These are phyloP conservation scores for Fomitopsis serialis DNA, from an alignment of 768 basidiomycete genomes.

Conservation along the genomic window DNA sequence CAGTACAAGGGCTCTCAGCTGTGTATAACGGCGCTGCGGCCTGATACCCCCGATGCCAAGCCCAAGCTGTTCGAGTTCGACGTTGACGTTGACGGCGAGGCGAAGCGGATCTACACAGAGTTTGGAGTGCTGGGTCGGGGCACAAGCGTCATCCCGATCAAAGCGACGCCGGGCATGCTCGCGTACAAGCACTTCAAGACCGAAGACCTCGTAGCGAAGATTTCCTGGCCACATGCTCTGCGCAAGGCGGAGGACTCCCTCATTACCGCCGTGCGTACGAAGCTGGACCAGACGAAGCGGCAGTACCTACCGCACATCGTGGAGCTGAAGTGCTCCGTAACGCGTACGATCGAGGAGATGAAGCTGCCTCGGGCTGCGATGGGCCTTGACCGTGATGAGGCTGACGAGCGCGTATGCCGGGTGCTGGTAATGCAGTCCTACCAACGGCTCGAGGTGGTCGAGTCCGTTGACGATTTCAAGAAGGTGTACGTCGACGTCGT, in stretches of 20 bases:
- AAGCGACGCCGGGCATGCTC: neutral
- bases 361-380: too few relatives aligned
- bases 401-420: constrained; percentile 13
- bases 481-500: constrained; percentile 28
- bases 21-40: too few relatives aligned
- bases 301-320: constrained; percentile 1
- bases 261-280: neutral
- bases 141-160: neutral
- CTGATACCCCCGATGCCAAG: too few relatives aligned
- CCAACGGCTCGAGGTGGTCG: too few relatives aligned
- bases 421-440: constrained; percentile 12
- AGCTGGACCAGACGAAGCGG: neutral
- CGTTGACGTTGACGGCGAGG: neutral
- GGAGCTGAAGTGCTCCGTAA: constrained; percentile 2
- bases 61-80: neutral
- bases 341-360: constrained; percentile 2
- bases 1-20: too few relatives aligned
- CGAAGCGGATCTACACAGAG: neutral
- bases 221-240: constrained; percentile 2
- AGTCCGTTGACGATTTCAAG: too few relatives aligned
- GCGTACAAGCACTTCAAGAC: neutral
- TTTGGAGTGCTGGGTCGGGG: neutral
- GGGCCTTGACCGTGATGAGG: neutral
- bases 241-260: constrained; percentile 1
- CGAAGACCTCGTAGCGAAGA: constrained; percentile 4